These are phyloP conservation scores for Globisporangium perplexum DNA, from an alignment of 352 stramenopile genomes.

Conservation along the genomic window DNA sequence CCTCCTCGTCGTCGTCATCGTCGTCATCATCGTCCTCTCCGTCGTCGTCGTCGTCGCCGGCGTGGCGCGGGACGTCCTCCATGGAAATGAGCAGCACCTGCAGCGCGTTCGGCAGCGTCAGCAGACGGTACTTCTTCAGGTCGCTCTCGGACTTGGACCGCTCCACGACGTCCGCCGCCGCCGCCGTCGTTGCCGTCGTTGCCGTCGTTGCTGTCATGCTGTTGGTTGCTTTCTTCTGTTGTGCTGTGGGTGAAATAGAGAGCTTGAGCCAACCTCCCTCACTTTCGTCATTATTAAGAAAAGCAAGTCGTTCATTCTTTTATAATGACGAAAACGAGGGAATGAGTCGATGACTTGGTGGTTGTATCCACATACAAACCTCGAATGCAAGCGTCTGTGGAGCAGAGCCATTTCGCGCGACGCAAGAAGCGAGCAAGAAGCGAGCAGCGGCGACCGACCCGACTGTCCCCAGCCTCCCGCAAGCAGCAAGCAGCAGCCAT, in stretches of 20 bases:
- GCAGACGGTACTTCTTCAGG: slow-evolving; percentile 81
- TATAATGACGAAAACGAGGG: too few species aligned
- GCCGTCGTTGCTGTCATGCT: slow-evolving; percentile 3
- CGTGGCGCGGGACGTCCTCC: slow-evolving; percentile 31
- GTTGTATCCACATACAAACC: too few species aligned
- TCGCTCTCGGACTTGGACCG: slow-evolving; percentile 68
- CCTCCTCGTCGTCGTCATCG: slow-evolving; percentile 17
- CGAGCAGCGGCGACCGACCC: slow-evolving; percentile 2
- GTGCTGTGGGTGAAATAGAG: too few species aligned
- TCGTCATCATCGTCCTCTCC: slow-evolving; percentile 18
- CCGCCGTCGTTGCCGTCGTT: not conserved
- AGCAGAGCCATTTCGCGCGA: too few species aligned
- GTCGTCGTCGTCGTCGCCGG: slow-evolving; percentile 12
- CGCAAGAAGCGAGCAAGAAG: not conserved
- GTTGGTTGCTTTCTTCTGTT: not conserved
- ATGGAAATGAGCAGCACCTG: slow-evolving; percentile 74
- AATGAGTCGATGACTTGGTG: too few species aligned
- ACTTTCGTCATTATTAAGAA: not conserved
- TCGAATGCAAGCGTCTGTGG: too few species aligned
- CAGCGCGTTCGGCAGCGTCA: slow-evolving; percentile 74
- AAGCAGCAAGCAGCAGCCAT: slow-evolving; percentile 27
- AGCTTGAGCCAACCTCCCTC: too few species aligned
- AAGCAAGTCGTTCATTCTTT: too few species aligned
- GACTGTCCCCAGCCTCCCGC: too few species aligned
- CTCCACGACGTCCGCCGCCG: slow-evolving; percentile 39